Evolutionary conservation across 2,329 filamentous ascomycete genomes (phyloP), one percentile per base, ranked within the genome.

Genomic region (Endothia cerciana): DNA sequence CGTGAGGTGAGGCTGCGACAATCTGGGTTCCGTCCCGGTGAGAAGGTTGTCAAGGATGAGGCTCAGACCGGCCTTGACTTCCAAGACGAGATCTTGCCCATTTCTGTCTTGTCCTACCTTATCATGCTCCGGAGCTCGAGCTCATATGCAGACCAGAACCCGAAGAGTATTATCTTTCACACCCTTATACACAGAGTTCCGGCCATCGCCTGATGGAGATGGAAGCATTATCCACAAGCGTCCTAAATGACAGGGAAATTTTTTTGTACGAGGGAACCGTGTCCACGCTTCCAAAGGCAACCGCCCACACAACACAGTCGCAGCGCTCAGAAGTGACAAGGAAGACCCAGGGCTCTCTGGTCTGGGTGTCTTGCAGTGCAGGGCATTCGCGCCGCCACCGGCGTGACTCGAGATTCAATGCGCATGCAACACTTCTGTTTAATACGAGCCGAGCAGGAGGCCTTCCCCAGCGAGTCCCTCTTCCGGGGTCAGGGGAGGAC

Each of bases 1-100:
- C 30, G 62, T 41, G 36, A 45, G 36, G 47, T 33, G 36, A 55
- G 19, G n/a, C 45, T 60, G 45, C 40, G 38, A 66, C 56, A 57
- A 19, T 51, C 7, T 40, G 51, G 15, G 43, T 60, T 38, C 43
- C 25, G 41, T n/a, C 58, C 25, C 10, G 43, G 41, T 49, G 58
- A 49, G 55, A 58, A 41, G 28, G 51, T 55, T 55, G 17, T 36
- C 30, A 36, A 30, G 17, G 15, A 15, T 19, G 19, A 1, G 51
- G 28, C 30, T 36, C 30, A 55, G 51, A 36, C 19, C 51, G 30
- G 51, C 51, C 7, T 36, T 36, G 28, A 55, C 51, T 55, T 55
- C 28, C 47, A 55, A 55, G 51, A n/a, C 8, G 51, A 55, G 51
- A 5, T 36, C 19, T 55, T 30, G 47, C 28, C 47, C 47, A 49